Evolutionary conservation across 495 filamentous ascomycete species (phyloP).

Genomic region (Cercophora sp.): DNA sequence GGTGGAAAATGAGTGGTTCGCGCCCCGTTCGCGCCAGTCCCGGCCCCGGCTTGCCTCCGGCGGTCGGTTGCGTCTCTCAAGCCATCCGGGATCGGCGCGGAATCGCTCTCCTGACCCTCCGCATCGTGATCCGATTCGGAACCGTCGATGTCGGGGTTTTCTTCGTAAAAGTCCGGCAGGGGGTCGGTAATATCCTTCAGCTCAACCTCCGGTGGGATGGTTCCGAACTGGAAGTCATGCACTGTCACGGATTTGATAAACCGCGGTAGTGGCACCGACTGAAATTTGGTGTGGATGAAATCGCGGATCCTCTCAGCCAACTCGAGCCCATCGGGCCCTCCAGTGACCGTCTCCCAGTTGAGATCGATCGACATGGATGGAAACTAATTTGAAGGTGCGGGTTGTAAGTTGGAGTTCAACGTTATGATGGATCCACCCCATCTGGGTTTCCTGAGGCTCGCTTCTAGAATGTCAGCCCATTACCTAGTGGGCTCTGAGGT

Average conservation of each 20-base stretch:
- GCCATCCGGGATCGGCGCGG: slow-evolving; percentile 35
- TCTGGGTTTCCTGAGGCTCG: no score
- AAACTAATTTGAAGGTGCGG: no score
- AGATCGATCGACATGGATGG: slow-evolving; percentile 88
- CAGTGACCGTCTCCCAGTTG: slow-evolving; percentile 90
- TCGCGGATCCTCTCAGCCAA: slow-evolving; percentile 82
- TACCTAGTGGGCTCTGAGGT: no score
- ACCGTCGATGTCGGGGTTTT: slow-evolving; percentile 52
- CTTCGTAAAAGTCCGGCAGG: slow-evolving; percentile 93
- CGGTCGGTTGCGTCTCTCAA: slow-evolving; percentile 40
- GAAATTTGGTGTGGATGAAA: slow-evolving; percentile 94
- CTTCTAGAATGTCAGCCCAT: no score
- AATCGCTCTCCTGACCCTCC: slow-evolving; percentile 24
- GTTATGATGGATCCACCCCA: no score
- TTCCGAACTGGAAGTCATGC: slow-evolving; percentile 90
- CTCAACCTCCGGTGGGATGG: slow-evolving; percentile 75
- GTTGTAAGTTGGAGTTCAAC: no score
- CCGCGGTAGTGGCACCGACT: slow-evolving; percentile 80
- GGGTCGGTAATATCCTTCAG: slow-evolving; percentile 97
- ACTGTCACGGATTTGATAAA: slow-evolving; percentile 96
- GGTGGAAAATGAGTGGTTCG: slow-evolving; percentile 22
- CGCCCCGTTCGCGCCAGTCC: neutral
- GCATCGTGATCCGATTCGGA: slow-evolving; percentile 32
- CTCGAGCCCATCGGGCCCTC: slow-evolving; percentile 75
- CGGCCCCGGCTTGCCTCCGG: slow-evolving; percentile 31